A percentile compares a stretch with the other conserved stretches of the same genome.
Evolutionary conservation across 75 land plant species (phyloP).

Genomic region (Selaginella tamariscina): DNA sequence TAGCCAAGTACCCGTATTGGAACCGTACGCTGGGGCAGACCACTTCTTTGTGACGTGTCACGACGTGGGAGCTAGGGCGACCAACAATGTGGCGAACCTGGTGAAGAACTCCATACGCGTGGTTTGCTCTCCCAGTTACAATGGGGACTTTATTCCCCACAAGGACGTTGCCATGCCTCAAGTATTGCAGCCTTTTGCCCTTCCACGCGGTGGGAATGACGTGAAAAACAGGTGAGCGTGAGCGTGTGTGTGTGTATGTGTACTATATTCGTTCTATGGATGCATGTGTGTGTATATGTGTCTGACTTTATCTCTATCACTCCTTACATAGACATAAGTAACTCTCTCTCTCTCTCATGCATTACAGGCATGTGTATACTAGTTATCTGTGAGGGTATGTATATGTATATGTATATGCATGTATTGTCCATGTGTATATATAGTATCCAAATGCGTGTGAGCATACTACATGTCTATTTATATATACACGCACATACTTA

Average conservation of each 20-base stretch:
- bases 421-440: too few relatives aligned
- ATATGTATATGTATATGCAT: too few relatives aligned
- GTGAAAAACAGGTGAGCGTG: conserved; percentile 8
- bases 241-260: not conserved
- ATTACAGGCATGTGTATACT: too few relatives aligned
- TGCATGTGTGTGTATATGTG: not conserved
- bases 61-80: conserved; percentile 90
- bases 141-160: conserved; percentile 81
- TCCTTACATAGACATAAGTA: too few relatives aligned
- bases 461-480: not conserved
- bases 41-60: conserved; percentile 37
- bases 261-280: not conserved
- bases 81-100: conserved; percentile 57
- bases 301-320: not conserved
- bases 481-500: not conserved
- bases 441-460: too few relatives aligned
- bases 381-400: too few relatives aligned
- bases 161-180: conserved; percentile 94
- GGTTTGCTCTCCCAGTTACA: conserved; percentile 88
- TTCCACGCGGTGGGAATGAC: conserved; percentile 9
- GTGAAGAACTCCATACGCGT: conserved; percentile 79
- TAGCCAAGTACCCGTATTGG: not conserved
- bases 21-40: conserved; percentile 6
- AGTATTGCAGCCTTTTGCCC: conserved; percentile 13
- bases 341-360: too few relatives aligned